Base-by-base conservation (phyloP, 2,329 filamentous ascomycete species). In the Volutella citrinella region DNA sequence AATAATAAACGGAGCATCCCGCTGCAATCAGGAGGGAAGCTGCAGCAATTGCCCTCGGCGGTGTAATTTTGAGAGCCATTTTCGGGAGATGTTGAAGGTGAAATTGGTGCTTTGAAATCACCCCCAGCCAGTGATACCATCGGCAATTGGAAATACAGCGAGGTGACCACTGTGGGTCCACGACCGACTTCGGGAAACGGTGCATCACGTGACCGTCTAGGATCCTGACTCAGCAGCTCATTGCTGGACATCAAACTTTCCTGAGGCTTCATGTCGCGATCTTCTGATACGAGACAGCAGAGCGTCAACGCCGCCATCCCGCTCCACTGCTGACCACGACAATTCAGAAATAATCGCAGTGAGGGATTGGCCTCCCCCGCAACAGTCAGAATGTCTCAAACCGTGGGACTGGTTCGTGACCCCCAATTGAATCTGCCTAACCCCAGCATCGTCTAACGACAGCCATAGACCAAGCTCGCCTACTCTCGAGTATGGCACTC, bases 401-500 rank as follows among this genome's bases (percentile, higher is more conserved):
- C 78, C 48, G 68, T 89, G 56, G 86, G 86, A 55, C 69, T 84
- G 63, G 86, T 90, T 76, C 52, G 63, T 44, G 33, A 30, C 23
- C 33, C 14, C 18, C 17, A 11, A 12, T 32, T 27, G 17, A 30
- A 14, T 29, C 29, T 10, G 19, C 10, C 5, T 22, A 34, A 34
- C 32, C 38, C 38, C 32, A 30, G 19, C 15, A 14, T 36, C 24
- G 40, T 49, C 38, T 50, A 37, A 35, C 32, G 20, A 18, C 10
- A 30, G 21, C 19, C 27, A 26, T 52, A 97, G 90, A 97, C 93
- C 42, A 87, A 87, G 59, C 84, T 98, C 47, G 91, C 93, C 69
- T 98, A 97, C 75, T 90, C 90, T 27, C 84, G 94, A 55, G 81
- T 84, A 70, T 98, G 94, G 93, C 93, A 98, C 68, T 81, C 86